Percentiles rank a stretch among this genome's conserved stretches.
phyloP scores from a whole-genome alignment of 441 rosid species.

The Hura crepitans region DNA sequence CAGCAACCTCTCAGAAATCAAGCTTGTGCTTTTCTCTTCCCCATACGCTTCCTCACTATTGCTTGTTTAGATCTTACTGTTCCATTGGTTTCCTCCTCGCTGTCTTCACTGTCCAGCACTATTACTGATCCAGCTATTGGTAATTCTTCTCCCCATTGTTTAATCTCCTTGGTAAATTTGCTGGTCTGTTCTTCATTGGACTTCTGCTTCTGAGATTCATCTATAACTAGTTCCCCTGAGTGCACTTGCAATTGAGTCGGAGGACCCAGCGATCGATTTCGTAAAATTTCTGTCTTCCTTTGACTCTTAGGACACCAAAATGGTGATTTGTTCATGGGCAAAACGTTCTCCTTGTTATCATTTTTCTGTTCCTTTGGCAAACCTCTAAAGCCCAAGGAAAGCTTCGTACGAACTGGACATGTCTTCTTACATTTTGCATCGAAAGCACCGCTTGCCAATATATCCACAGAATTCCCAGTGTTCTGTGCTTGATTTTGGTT shows the following conservation, averaged over 20 bases:
- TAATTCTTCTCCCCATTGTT: conserved; percentile 31
- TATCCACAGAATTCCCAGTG: conserved; percentile 7
- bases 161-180: conserved; percentile 21
- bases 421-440: conserved; percentile 23
- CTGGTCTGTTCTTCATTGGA: conserved; percentile 14
- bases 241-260: conserved; percentile 26
- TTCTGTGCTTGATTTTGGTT: conserved; percentile 10
- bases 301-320: conserved; percentile 21
- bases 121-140: conserved; percentile 38
- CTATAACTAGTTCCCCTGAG: conserved; percentile 7
- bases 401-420: conserved; percentile 34
- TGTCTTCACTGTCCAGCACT: conserved; percentile 68
- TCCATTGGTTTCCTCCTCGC: conserved; percentile 46
- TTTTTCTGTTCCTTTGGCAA: conserved; percentile 21
- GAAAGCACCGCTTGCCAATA: conserved; percentile 12
- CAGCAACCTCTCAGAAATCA: conserved; percentile 10
- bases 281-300: conserved; percentile 20
- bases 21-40: conserved; percentile 34
- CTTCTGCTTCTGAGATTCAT: conserved; percentile 20
- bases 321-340: conserved; percentile 21
- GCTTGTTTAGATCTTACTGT: conserved; percentile 32
- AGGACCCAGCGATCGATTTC: conserved; percentile 32
- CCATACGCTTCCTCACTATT: conserved; percentile 34
- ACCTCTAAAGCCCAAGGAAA: conserved; percentile 40
- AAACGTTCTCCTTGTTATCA: conserved; percentile 33